Evolutionary conservation across 2,329 filamentous ascomycete species (phyloP).

Genomic region (Diaporthe aspalathi): DNA sequence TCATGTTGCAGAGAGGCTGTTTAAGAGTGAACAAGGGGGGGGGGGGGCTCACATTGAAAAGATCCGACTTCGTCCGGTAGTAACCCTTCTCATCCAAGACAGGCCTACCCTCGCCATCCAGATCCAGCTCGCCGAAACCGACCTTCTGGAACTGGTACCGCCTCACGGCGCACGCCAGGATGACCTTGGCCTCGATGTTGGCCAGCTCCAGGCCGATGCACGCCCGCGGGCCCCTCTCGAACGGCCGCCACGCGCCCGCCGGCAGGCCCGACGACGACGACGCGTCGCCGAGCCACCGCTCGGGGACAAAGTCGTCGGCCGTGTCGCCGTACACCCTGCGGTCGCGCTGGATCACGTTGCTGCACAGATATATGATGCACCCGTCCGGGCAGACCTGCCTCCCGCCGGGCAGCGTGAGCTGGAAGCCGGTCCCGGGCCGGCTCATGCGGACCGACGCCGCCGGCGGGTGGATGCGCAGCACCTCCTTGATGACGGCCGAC

Average conservation of each 20-base stretch:
- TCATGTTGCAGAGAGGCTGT: no score
- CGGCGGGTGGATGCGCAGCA: slow-evolving; percentile 40
- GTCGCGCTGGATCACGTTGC: slow-evolving; percentile 51
- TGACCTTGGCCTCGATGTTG: slow-evolving; percentile 50
- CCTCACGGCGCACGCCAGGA: slow-evolving; percentile 47
- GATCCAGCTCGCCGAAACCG: slow-evolving; percentile 46
- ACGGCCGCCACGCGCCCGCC: slow-evolving; percentile 62
- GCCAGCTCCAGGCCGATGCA: slow-evolving; percentile 68
- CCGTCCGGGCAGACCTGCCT: slow-evolving; percentile 49
- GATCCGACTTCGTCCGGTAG: slow-evolving; percentile 43
- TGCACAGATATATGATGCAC: slow-evolving; percentile 50
- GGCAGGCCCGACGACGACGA: slow-evolving; percentile 43
- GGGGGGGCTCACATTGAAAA: slow-evolving; percentile 45
- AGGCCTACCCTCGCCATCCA: slow-evolving; percentile 42
- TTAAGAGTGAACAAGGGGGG: no score
- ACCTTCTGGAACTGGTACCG: slow-evolving; percentile 49
- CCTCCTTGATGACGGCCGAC: slow-evolving; percentile 37
- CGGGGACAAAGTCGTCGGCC: slow-evolving; percentile 52
- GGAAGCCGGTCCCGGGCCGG: slow-evolving; percentile 44
- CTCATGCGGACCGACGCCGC: slow-evolving; percentile 48
- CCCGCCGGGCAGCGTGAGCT: slow-evolving; percentile 46
- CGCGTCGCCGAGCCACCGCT: slow-evolving; percentile 52
- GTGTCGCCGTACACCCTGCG: slow-evolving; percentile 49
- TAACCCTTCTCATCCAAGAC: slow-evolving; percentile 43
- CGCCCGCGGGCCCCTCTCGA: slow-evolving; percentile 63